phyloP scores from a whole-genome alignment of 176 grass and related monocot genomes.

The Ensete glaucum region DNA sequence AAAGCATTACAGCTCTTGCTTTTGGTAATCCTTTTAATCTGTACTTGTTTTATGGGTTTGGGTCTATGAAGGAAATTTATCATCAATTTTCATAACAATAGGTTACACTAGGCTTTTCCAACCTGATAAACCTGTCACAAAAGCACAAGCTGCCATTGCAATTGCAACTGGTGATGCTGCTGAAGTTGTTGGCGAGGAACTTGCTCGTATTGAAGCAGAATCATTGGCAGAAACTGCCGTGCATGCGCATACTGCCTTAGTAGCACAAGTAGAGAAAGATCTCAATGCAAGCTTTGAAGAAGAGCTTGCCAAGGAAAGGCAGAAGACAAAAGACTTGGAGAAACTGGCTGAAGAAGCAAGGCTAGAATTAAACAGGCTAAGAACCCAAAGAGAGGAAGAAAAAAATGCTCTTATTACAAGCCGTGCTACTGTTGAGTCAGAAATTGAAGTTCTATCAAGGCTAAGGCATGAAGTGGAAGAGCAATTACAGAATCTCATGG shows the following conservation, averaged over 20 bases:
- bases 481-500: constrained; percentile 70
- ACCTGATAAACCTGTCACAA: constrained; percentile 85
- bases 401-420: constrained; percentile 51
- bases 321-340: constrained; percentile 69
- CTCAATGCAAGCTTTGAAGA: constrained; percentile 61
- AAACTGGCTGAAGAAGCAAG: constrained; percentile 71
- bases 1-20: constrained; percentile 86
- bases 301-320: constrained; percentile 60
- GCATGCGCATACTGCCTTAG: constrained; percentile 70
- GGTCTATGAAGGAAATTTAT: neutral
- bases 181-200: constrained; percentile 67
- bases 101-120: constrained; percentile 96
- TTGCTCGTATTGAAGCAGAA: constrained; percentile 86
- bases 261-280: constrained; percentile 84
- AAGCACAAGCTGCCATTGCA: constrained; percentile 81
- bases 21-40: constrained; percentile 44
- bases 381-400: constrained; percentile 69
- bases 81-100: constrained; percentile 8
- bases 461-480: constrained; percentile 75
- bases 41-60: constrained; percentile 5
- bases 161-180: constrained; percentile 78
- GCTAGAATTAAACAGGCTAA: constrained; percentile 52
- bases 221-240: constrained; percentile 85
- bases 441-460: constrained; percentile 79
- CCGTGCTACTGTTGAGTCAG: constrained; percentile 73